These are phyloP conservation scores for Penicillium ucsense DNA, from an alignment of 495 filamentous ascomycete species.

Conservation along the genomic window DNA sequence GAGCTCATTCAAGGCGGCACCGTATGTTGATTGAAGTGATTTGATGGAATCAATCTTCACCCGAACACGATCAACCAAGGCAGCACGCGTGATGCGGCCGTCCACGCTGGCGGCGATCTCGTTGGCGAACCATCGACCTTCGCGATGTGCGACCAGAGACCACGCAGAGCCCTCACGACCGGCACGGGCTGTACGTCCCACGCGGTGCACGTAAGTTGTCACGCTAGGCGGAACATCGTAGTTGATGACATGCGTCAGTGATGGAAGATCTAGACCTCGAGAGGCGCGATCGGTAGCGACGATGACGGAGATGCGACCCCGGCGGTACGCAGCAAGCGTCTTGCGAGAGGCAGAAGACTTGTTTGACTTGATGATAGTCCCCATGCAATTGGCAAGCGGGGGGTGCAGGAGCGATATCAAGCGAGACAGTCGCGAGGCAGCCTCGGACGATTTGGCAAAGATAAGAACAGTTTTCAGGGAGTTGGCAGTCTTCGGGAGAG, in stretches of 20 bases:
- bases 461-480: conserved; percentile 48
- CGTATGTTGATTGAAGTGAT: conserved; percentile 48
- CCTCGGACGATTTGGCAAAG: conserved; percentile 83
- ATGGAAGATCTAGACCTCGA: conserved; percentile 78
- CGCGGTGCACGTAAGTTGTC: conserved; percentile 82
- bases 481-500: background rate
- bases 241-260: conserved; percentile 78
- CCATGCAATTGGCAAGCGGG: conserved; percentile 42
- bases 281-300: conserved; percentile 88
- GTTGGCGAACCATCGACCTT: conserved; percentile 81
- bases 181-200: conserved; percentile 83
- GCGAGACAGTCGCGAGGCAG: conserved; percentile 66
- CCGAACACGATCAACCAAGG: conserved; percentile 35
- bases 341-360: conserved; percentile 54
- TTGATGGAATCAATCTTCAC: conserved; percentile 30
- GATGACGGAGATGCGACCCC: conserved; percentile 58
- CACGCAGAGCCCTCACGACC: conserved; percentile 69
- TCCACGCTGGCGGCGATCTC: conserved; percentile 48
- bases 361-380: conserved; percentile 65
- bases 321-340: conserved; percentile 52
- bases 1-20: conserved; percentile 43
- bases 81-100: conserved; percentile 34
- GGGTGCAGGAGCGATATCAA: conserved; percentile 65
- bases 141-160: conserved; percentile 66
- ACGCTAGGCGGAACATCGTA: conserved; percentile 82